Evolutionary conservation across 2,329 filamentous ascomycete genomes (phyloP).

Genomic region (Botrytis tulipae): DNA sequence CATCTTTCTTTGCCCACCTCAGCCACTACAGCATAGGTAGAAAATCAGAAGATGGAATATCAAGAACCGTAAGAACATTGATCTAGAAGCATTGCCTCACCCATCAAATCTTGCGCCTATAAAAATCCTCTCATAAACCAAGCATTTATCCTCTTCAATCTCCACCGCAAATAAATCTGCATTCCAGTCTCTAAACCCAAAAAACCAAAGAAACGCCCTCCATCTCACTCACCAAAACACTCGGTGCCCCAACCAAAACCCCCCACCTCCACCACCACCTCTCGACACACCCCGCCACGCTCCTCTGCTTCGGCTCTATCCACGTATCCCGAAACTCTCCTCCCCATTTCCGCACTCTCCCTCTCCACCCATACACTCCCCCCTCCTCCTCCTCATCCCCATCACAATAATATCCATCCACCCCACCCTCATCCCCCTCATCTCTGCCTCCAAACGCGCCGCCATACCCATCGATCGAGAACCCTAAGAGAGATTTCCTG

Average conservation of each 20-base stretch:
- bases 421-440: conserved; percentile 41
- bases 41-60: neutral
- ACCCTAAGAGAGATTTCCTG: conserved; percentile 46
- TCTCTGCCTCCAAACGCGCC: conserved; percentile 37
- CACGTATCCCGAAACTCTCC: conserved; percentile 51
- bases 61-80: neutral
- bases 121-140: neutral
- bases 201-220: neutral
- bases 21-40: neutral
- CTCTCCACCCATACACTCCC: conserved; percentile 18
- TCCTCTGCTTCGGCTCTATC: conserved; percentile 58
- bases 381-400: conserved; percentile 25
- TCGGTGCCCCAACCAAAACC: conserved; percentile 60
- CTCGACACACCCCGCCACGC: conserved; percentile 57
- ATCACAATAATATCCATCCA: conserved; percentile 23
- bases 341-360: conserved; percentile 36
- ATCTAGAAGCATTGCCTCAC: neutral
- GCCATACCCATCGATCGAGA: conserved; percentile 44
- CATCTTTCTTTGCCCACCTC: neutral
- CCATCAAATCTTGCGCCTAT: neutral
- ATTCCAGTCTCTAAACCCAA: neutral
- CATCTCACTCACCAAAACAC: conserved; percentile 54
- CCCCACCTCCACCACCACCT: conserved; percentile 64
- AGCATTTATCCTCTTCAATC: neutral
- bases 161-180: neutral